Base-by-base conservation (phyloP, 1,284 basidiomycete genomes). In the Microbotryum intermedium region DNA sequence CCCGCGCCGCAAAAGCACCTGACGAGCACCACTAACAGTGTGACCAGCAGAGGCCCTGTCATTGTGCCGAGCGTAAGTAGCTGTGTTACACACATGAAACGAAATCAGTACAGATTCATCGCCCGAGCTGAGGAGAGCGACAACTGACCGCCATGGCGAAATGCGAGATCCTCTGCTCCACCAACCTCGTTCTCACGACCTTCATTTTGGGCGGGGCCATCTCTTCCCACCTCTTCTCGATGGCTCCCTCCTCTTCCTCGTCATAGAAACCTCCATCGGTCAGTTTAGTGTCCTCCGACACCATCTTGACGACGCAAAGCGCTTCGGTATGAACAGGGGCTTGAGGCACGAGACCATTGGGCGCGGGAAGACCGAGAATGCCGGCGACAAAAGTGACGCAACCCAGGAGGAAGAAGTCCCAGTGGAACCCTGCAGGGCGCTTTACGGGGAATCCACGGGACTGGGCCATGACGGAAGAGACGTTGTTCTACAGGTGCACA, bases 311-410 rank as follows among this genome's bases (percentile, higher is more conserved):
- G 45, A 94, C 81, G 20, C 88, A 79, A 0, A 98, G 82, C 8
- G 90, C 87, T 16, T 84, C 82, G 0, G 93, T 97, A 71, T 97
- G 92, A 26, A 95, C 88, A 0, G 93, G 94, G 1, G 94, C 93
- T 76, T 97, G 94, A 0, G 93, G 93, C 52, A 98, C 95, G 25
- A 94, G 80, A 4, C 92, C 93, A 70, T 97, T 97, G 0, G 93
- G 93, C 0, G 93, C 92, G 0, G 93, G 92, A 4, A 95, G 63
- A 20, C 93, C 93, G 3, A 98, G 79, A 21, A 97, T 77, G 0
- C 91, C 93, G 5, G 92, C 86, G 52, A 97, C 83, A 70, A 97
- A 88, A 0, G 93, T 97, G 0, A 89, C 92, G 63, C 94, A 79
- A 4, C 93, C 94, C 18, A 98, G 82, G 5, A 92, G 78, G 78